These are phyloP conservation scores for Carex littledalei DNA, from an alignment of 176 grass and related monocot species.

Conservation along the genomic window DNA sequence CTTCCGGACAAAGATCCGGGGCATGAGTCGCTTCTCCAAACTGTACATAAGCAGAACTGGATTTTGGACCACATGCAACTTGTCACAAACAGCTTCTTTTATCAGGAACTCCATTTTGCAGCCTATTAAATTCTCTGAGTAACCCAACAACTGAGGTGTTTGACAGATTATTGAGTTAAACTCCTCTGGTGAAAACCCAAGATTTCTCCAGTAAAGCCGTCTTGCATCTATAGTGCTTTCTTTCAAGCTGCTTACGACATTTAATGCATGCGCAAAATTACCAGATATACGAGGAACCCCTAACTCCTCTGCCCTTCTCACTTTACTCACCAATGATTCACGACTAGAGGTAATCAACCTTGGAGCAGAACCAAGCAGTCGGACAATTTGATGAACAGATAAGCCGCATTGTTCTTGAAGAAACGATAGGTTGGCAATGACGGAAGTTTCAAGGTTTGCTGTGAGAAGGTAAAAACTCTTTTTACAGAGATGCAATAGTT, in stretches of 20 bases:
- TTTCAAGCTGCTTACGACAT: not conserved
- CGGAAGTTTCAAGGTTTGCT: not conserved
- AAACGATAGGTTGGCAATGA: not conserved
- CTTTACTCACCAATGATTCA: not conserved
- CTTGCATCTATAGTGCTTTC: not conserved
- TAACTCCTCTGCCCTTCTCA: not conserved
- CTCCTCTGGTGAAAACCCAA: not conserved
- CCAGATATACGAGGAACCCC: not conserved
- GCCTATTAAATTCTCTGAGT: not conserved
- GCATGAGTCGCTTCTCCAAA: conserved; percentile 38
- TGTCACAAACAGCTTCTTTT: not conserved
- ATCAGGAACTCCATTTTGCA: conserved; percentile 39
- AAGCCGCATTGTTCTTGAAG: not conserved
- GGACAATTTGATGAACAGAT: not conserved
- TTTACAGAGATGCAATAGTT: conserved; percentile 4
- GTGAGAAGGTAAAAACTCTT: not conserved
- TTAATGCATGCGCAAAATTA: not conserved
- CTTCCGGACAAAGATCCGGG: conserved; percentile 28
- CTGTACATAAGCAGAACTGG: conserved; percentile 22
- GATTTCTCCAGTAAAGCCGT: not conserved
- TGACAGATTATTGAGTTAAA: not conserved
- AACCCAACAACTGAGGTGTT: not conserved
- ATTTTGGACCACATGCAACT: conserved; percentile 1
- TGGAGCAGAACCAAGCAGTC: not conserved
- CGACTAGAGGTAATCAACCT: not conserved